Conservation (phyloP, 2,329 filamentous ascomycete genomes). For the Sclerotinia subarctica region DNA sequence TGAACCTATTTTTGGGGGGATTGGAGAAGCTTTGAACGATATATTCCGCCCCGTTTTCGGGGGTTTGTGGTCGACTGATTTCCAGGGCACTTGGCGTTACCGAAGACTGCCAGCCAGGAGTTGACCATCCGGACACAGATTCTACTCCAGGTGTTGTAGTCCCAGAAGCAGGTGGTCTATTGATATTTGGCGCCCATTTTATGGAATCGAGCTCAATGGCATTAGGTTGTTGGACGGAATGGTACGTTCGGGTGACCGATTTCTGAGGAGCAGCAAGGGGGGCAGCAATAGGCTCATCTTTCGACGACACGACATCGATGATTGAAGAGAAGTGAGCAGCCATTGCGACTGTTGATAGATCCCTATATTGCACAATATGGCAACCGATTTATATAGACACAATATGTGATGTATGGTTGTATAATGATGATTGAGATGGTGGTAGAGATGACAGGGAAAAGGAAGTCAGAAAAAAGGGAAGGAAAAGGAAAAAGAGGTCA, state of each 20-base stretch:
- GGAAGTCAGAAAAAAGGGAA: not conserved
- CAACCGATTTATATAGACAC: not conserved
- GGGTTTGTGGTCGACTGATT: conserved; percentile 52
- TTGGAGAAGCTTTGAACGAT: conserved; percentile 56
- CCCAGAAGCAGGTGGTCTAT: conserved; percentile 27
- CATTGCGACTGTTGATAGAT: not conserved
- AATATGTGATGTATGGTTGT: not conserved
- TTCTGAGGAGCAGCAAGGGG: conserved; percentile 33
- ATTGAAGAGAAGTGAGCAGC: conserved; percentile 4
- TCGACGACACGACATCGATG: not conserved
- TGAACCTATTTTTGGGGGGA: conserved; percentile 66
- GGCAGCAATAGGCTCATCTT: conserved; percentile 25
- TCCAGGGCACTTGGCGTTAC: conserved; percentile 41
- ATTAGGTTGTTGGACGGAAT: conserved; percentile 33
- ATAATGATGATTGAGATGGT: not conserved
- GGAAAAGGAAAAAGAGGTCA: not conserved
- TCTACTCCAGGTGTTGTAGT: conserved; percentile 24
- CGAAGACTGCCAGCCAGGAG: conserved; percentile 32
- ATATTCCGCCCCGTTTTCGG: conserved; percentile 42
- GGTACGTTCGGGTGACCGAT: conserved; percentile 34
- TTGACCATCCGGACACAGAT: conserved; percentile 8
- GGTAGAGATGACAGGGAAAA: not conserved
- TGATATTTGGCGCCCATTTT: conserved; percentile 23
- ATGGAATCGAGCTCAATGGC: conserved; percentile 34
- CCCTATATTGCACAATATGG: not conserved